phyloP scores from a whole-genome alignment of 192 early-diverging fungal genomes.

The Coemansia javaensis region DNA sequence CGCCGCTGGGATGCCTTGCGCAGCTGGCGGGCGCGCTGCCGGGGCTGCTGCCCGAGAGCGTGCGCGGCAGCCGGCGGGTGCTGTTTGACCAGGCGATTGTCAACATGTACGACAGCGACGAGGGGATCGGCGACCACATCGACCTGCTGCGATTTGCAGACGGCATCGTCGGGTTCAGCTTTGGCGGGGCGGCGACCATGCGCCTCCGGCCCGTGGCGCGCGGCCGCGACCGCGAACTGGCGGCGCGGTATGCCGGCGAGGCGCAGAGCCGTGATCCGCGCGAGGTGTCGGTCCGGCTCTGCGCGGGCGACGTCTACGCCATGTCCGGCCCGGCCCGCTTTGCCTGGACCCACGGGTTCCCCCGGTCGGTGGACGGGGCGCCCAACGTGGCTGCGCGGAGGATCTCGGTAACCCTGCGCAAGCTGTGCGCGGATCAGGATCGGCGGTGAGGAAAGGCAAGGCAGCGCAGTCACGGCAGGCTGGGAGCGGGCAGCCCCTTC shows the following conservation, averaged over 20 bases:
- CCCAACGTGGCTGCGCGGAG: conserved; percentile 8
- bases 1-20: conserved; percentile 14
- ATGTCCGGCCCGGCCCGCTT: conserved; percentile 51
- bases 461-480: no score
- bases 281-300: conserved; percentile 16
- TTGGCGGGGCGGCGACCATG: conserved; percentile 43
- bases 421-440: no score
- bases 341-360: conserved; percentile 54
- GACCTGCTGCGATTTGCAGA: conserved; percentile 57
- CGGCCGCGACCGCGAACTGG: neutral
- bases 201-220: conserved; percentile 16
- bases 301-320: conserved; percentile 46
- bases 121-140: conserved; percentile 53
- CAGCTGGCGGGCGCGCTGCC: neutral
- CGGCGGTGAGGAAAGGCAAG: no score
- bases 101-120: conserved; percentile 51
- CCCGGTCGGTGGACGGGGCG: conserved; percentile 9
- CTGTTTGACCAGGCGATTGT: conserved; percentile 53
- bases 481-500: no score
- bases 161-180: conserved; percentile 45
- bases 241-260: conserved; percentile 10
- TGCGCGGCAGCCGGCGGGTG: neutral
- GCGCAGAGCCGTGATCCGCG: neutral
- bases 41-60: neutral
- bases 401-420: conserved; percentile 39